Conservation (phyloP, 129 eudicot species). For the Pseudognaphalium luteoalbum region DNA sequence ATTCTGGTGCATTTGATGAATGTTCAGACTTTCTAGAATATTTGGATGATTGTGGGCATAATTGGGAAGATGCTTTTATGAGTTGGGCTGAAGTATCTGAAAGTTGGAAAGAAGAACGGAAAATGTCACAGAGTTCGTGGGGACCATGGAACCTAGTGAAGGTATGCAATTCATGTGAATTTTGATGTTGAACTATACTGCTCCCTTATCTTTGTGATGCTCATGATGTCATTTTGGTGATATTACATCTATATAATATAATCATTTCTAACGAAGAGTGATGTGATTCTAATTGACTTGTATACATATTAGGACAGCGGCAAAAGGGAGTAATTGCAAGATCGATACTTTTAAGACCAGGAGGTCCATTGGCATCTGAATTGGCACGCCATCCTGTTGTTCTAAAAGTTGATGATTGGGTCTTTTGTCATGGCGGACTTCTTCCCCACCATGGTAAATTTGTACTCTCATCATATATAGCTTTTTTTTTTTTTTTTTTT, state of each 20-base stretch:
- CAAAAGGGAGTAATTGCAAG: conserved; percentile 97
- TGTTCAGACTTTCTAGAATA: conserved; percentile 85
- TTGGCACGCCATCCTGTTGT: conserved; percentile 86
- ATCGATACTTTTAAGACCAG: conserved; percentile 87
- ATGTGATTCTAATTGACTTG: conserved; percentile 41
- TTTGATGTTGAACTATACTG: neutral
- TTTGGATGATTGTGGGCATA: conserved; percentile 60
- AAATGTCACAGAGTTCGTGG: conserved; percentile 55
- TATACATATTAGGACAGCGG: conserved; percentile 88
- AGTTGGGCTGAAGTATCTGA: conserved; percentile 68
- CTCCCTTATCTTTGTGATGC: neutral
- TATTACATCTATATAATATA: neutral
- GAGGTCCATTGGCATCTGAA: conserved; percentile 92
- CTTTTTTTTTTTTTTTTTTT: neutral
- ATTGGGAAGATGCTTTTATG: conserved; percentile 92
- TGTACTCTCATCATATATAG: neutral
- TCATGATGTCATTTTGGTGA: conserved; percentile 22
- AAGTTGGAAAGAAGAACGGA: conserved; percentile 62
- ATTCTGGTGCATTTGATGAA: conserved; percentile 86
- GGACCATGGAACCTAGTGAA: conserved; percentile 85
- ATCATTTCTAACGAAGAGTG: conserved; percentile 23
- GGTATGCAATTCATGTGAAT: conserved; percentile 51
- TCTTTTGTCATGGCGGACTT: conserved; percentile 98
- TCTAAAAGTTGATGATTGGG: conserved; percentile 91
- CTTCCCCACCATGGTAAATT: conserved; percentile 95